Evolutionary conservation across 2,329 filamentous ascomycete species (phyloP), one percentile per base, ranked within the genome.

Genomic region (Arthroderma uncinatum): DNA sequence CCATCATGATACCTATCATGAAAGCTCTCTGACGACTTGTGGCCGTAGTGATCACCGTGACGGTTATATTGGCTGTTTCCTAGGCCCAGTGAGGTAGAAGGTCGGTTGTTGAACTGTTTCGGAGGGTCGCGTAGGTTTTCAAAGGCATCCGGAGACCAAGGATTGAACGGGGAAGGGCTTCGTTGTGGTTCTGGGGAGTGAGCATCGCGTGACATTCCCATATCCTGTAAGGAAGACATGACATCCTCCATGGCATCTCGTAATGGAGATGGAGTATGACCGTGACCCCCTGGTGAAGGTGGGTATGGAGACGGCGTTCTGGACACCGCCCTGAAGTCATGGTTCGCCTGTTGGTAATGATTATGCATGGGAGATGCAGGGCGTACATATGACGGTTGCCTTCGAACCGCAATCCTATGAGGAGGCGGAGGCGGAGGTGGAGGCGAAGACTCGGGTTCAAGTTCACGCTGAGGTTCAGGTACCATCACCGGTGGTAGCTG

Each of bases 241-340:
- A 98, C 91, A 70, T 94, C 92, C 67, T 97, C 92, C 90, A 98
- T 98, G 0, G 93, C 93, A 70, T 91, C 89, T 59, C 93, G 81
- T 2, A 98, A 75, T 0, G 93, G 93, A 1, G 93, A 97, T 0
- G 93, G 93, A 0, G 93, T 98, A 69, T 88, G 76, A 1, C 83
- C 83, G 47, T 79, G 81, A 39, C 76, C 75, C 48, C 78, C 82
- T 1, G 87, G 83, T 4, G 89, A 90, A 2, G 82, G 70, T 9
- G 71, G 69, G 12, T 66, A 68, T 8, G 78, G 76, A 7, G 79
- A 81, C 5, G 77, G 75, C 8, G 73, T 76, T 61, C 78, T 68
- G 19, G 71, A 64, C 25, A 73, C 64, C 16, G 64, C 61, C 7
- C 68, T 62, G 61, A 72, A 74, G 21, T 68, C 70, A 30, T 75